phyloP scores from a whole-genome alignment of 441 rosid genomes.

The Cnidoscolus chayamansa region DNA sequence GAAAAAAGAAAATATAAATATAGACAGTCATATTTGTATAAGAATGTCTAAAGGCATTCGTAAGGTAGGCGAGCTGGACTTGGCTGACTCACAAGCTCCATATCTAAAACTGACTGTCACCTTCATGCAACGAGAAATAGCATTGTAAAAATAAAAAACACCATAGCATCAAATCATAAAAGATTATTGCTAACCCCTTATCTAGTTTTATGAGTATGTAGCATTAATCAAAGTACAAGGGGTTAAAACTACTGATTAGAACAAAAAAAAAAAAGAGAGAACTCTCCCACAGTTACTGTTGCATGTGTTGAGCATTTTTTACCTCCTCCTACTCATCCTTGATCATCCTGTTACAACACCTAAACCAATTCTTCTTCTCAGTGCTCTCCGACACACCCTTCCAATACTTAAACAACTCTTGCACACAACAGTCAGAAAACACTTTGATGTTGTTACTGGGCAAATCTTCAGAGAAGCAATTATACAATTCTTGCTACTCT shows the following conservation, averaged over 20 bases:
- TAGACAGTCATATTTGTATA: neutral
- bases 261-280: neutral
- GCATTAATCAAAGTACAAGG: neutral
- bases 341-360: no score
- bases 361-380: no score
- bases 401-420: no score
- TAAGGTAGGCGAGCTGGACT: conserved; percentile 63
- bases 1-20: neutral
- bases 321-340: no score
- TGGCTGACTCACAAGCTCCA: conserved; percentile 35
- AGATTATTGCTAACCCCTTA: neutral
- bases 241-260: neutral
- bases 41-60: conserved; percentile 19
- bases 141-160: neutral
- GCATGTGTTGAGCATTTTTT: no score
- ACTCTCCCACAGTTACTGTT: no score
- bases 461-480: no score
- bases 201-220: neutral
- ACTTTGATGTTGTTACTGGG: no score
- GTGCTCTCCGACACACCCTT: no score
- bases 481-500: no score
- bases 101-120: conserved; percentile 74
- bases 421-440: no score
- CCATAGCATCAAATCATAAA: neutral
- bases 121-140: conserved; percentile 58